Percentiles rank a stretch among this genome's conserved stretches.
Conservation (phyloP, 169 alveolate species). For the Eimeria falciformis region DNA sequence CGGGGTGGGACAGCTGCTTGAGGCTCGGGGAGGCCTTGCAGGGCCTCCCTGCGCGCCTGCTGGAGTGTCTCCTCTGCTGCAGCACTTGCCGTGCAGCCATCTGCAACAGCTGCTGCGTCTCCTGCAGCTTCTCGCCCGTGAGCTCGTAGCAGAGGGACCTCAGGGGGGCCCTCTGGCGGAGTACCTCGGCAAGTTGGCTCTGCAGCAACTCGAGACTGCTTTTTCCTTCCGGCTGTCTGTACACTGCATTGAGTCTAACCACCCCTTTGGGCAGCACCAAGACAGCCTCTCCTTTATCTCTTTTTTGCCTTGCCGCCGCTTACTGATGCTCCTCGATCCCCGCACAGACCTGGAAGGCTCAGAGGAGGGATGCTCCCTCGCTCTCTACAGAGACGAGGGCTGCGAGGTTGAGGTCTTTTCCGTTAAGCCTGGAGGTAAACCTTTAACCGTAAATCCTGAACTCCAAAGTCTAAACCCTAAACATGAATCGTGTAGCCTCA, state of each 20-base stretch:
- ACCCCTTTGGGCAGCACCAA: slow-evolving; percentile 74
- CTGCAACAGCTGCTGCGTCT: slow-evolving; percentile 70
- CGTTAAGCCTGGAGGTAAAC: slow-evolving; percentile 30
- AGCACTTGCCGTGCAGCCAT: slow-evolving; percentile 51
- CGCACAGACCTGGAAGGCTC: slow-evolving; percentile 76
- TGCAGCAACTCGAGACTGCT: slow-evolving; percentile 47
- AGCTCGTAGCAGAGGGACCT: slow-evolving; percentile 8
- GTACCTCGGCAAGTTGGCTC: slow-evolving; percentile 33
- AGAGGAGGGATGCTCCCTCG: slow-evolving; percentile 69
- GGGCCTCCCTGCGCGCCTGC: slow-evolving; percentile 56
- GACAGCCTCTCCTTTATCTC: slow-evolving; percentile 58
- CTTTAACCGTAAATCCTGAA: not conserved
- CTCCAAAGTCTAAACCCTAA: not conserved
- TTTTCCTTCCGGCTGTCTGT: slow-evolving; percentile 66
- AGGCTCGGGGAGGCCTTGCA: slow-evolving; percentile 71
- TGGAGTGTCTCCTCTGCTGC: slow-evolving; percentile 54
- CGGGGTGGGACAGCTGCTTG: slow-evolving; percentile 8
- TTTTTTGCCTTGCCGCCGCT: slow-evolving; percentile 72
- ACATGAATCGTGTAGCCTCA: not conserved
- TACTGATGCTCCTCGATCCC: slow-evolving; percentile 79
- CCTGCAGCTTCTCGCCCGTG: slow-evolving; percentile 73
- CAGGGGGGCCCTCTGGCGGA: slow-evolving; percentile 17
- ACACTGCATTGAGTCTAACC: slow-evolving; percentile 72
- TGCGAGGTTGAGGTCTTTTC: slow-evolving; percentile 16
- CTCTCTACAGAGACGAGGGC: slow-evolving; percentile 63